Base-by-base conservation (phyloP, 768 basidiomycete genomes). In the Coprinopsis cinerea region DNA sequence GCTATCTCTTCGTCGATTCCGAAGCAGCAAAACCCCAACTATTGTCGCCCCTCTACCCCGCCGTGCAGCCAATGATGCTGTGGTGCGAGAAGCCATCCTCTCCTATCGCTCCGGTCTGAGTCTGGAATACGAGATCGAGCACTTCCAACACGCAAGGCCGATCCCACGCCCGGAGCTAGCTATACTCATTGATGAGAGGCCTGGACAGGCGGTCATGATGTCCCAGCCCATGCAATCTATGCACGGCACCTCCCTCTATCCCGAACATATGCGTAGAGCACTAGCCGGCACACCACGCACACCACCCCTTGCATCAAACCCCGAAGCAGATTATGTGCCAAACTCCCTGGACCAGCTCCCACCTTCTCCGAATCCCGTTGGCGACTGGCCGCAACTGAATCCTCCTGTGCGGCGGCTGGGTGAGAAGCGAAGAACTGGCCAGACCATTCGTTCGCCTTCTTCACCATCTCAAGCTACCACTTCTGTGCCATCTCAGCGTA, bases 381-480 rank as follows among this genome's bases (percentile, higher is more conserved):
- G 78, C 15, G 63, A 76, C 27, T 82, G 82, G 81, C 82, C 79
- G 30, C 73, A 75, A 18, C 56, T 59, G 10, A 71, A 81, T 54
- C 44, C 51, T 11, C 32, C 30, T n/a, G 18, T 25, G 17, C 23
- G 44, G n/a, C 26, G 35, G 11, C 35, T 22, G 15, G 44, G 44
- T 4, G 6, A 28, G 25, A 68, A 68, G 52, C 61, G 61, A 55
- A 64, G 64, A 55, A 52, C 57, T 34, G 54, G 40, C 50, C 53
- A 36, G 52, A 46, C 50, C 49, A 11, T 48, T 36, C 46, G 27
- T 49, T 42, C 50, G n/a, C n/a, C n/a, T n/a, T n/a, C n/a, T n/a
- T 49, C 44, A 44, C 24, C 39, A 27, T 34, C 17, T 20, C 48
- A 22, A 6, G n/a, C 2, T n/a, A 28, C 34, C 18, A 23, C 36